These are phyloP conservation scores for Diplosphaera chodatii DNA, from an alignment of 139 green algal species.

Conservation along the genomic window DNA sequence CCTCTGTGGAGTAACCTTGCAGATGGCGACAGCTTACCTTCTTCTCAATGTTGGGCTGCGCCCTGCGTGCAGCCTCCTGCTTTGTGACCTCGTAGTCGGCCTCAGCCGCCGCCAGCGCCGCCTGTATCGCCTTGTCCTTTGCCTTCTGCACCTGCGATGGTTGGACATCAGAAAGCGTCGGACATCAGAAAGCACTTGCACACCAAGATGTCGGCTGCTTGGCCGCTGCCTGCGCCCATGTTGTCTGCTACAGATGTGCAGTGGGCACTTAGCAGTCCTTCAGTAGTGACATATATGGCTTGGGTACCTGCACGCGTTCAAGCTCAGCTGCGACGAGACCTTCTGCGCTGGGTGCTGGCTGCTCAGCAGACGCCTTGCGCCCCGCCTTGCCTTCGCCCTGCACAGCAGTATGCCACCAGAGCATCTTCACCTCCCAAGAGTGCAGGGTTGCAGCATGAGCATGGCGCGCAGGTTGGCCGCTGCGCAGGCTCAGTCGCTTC, in stretches of 20 bases:
- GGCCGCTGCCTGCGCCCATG: background rate
- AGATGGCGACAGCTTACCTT: background rate
- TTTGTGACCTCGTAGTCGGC: background rate
- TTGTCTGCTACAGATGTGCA: background rate
- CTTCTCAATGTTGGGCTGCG: too few species aligned
- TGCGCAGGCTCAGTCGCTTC: too few species aligned
- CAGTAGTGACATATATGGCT: background rate
- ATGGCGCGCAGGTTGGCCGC: background rate
- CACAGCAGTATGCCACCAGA: too few species aligned
- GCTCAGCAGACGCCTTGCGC: background rate
- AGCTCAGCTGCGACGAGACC: background rate
- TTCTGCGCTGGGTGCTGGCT: background rate
- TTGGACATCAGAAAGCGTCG: too few species aligned
- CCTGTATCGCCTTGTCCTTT: conserved; percentile 2
- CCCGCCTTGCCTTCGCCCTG: background rate
- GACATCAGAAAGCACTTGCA: background rate
- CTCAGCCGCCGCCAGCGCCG: background rate
- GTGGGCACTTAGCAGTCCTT: background rate
- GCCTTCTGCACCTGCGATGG: conserved; percentile 1
- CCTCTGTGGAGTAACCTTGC: background rate
- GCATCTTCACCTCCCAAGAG: too few species aligned
- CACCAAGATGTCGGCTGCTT: background rate
- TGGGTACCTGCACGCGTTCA: background rate
- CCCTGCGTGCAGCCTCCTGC: background rate
- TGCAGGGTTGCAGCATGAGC: background rate